Evolutionary conservation across 352 stramenopile genomes (phyloP), one percentile per base, ranked within the genome.

Genomic region (Pythium guiyangense): DNA sequence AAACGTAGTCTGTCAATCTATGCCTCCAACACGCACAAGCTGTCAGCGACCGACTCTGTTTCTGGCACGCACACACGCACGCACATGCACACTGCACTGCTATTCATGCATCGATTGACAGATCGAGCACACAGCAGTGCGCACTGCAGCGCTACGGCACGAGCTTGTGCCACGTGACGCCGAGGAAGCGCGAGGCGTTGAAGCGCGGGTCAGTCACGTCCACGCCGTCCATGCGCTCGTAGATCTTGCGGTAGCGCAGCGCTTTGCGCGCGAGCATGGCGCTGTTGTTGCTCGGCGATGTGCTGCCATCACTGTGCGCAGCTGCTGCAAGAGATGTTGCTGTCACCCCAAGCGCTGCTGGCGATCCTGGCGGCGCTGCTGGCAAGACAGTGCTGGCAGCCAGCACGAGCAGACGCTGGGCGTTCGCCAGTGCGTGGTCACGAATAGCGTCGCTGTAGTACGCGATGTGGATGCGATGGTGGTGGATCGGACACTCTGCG

Each of bases 181-280:
- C 55, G 3, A 62, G 45, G 29, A 62, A 62, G 22, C 57, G 34
- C 12, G 55, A 56, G 22, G 40, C 55, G 12, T 56, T 39, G n/a
- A 62, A 62, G 31, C 31, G 6, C 22, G 55, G 55, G 35, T 62
- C 45, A 12, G 34, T 49, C 27, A 56, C 37, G 45, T 62, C 55
- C 37, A 62, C 55, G 8, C 47, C 47, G 20, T 47, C 12, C 55
- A 62, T 54, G 15, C 55, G 55, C 50, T 77, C 48, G 29, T 53
- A 40, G 26, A 57, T 57, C 52, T 50, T 57, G 40, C 52, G 52
- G 18, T 34, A 50, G 29, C 57, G 49, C 29, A 72, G 57, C 17
- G 65, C 65, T 51, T 72, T 72, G 34, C 57, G 56, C 18, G 76
- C 73, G 26, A 86, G 60, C 37, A 79, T 31, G 27, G 57, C 63